Conservation (phyloP, 495 filamentous ascomycete species). For the Lasiosphaeria ovina region DNA sequence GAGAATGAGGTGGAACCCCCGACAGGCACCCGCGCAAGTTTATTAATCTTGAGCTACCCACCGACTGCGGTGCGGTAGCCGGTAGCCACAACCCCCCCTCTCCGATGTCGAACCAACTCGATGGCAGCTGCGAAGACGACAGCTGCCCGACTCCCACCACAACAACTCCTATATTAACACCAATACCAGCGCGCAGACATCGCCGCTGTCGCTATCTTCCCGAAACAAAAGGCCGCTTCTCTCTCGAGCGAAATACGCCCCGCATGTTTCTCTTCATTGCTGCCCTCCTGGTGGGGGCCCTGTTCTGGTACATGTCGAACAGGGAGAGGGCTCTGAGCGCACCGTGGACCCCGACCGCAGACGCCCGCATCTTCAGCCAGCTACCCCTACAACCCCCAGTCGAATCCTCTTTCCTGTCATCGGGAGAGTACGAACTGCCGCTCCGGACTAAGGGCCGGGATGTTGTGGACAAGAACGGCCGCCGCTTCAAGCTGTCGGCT, state of each 20-base stretch:
- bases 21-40: no score
- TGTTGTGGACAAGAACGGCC: constrained; percentile 52
- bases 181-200: not conserved
- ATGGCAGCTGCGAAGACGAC: not conserved
- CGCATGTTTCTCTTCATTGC: constrained; percentile 34
- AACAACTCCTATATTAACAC: not conserved
- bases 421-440: constrained; percentile 42
- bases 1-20: no score
- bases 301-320: constrained; percentile 39
- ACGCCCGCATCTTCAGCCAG: constrained; percentile 39
- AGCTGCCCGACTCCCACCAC: not conserved
- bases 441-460: constrained; percentile 53
- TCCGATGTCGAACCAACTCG: not conserved
- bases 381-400: constrained; percentile 41
- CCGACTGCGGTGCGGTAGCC: not conserved
- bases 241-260: constrained; percentile 15
- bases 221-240: not conserved
- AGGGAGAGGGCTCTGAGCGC: constrained; percentile 38
- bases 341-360: constrained; percentile 43
- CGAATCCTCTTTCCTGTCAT: constrained; percentile 37
- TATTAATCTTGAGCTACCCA: not conserved
- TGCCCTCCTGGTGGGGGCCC: constrained; percentile 32
- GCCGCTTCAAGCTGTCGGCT: constrained; percentile 54
- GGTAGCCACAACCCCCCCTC: not conserved
- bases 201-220: not conserved